These are phyloP conservation scores for Bipolaris zeicola DNA, from an alignment of 2,329 filamentous ascomycete genomes.

Conservation along the genomic window DNA sequence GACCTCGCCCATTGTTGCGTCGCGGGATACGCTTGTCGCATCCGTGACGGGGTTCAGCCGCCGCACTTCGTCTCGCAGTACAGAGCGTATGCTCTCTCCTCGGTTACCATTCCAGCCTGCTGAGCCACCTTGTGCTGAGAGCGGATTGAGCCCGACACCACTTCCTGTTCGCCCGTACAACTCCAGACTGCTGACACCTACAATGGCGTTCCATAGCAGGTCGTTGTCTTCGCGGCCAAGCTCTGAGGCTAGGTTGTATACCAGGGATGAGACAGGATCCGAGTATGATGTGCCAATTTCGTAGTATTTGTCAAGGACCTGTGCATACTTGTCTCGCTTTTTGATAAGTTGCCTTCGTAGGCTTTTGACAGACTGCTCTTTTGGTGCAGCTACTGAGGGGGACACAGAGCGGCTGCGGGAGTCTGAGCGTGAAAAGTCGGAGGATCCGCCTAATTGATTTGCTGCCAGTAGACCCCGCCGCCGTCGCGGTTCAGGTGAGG, in stretches of 20 bases:
- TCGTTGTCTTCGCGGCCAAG: constrained; percentile 97
- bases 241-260: constrained; percentile 93
- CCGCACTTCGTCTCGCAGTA: constrained; percentile 90
- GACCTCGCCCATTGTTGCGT: constrained; percentile 67
- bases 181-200: constrained; percentile 93
- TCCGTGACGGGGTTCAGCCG: constrained; percentile 81
- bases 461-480: constrained; percentile 60
- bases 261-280: constrained; percentile 90
- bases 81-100: constrained; percentile 80
- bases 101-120: constrained; percentile 81
- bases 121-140: constrained; percentile 59
- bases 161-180: constrained; percentile 85
- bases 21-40: constrained; percentile 61
- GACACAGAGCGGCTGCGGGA: constrained; percentile 47
- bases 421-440: constrained; percentile 49
- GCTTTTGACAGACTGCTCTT: constrained; percentile 70
- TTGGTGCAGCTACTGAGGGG: constrained; percentile 49
- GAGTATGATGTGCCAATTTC: constrained; percentile 86
- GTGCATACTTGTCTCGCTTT: constrained; percentile 77
- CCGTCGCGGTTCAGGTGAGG: constrained; percentile 68
- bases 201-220: constrained; percentile 90
- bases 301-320: constrained; percentile 81
- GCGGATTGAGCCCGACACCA: constrained; percentile 69
- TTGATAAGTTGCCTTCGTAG: constrained; percentile 75
- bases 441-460: constrained; percentile 41